Conservation (phyloP, 768 basidiomycete genomes). For the Suillus occidentalis region DNA sequence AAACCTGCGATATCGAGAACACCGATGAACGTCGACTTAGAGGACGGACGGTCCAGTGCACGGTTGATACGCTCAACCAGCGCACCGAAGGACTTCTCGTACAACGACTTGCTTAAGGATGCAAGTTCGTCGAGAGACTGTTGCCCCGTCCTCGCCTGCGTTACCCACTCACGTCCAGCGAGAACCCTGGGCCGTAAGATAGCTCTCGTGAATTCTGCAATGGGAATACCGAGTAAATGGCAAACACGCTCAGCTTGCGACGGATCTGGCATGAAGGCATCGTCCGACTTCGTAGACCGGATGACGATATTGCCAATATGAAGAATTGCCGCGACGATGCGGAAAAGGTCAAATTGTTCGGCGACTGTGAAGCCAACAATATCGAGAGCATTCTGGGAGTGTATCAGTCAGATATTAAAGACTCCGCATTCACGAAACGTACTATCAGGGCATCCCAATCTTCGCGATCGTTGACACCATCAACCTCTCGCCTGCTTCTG, state of each 20-base stretch:
- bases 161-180: constrained; percentile 96
- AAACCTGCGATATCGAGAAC: constrained; percentile 99
- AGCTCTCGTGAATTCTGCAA: constrained; percentile 85
- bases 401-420: constrained; percentile 2
- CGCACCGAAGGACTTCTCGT: constrained; percentile 94
- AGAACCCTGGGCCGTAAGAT: constrained; percentile 88
- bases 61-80: constrained; percentile 95
- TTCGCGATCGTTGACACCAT: constrained; percentile 88
- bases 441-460: constrained; percentile 79
- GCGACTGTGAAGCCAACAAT: constrained; percentile 82
- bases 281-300: constrained; percentile 74
- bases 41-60: constrained; percentile 89
- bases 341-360: constrained; percentile 92
- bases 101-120: constrained; percentile 90
- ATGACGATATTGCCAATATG: constrained; percentile 94
- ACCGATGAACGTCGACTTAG: constrained; percentile 93
- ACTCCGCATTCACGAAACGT: constrained; percentile 37
- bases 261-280: constrained; percentile 74
- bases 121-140: constrained; percentile 93
- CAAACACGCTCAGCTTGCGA: constrained; percentile 89
- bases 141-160: constrained; percentile 85
- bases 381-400: constrained; percentile 70
- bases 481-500: constrained; percentile 86
- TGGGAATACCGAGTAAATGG: constrained; percentile 85
- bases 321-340: constrained; percentile 89